These are phyloP conservation scores for Sporodiniella umbellata DNA, from an alignment of 371 early-diverging fungal species.

Conservation along the genomic window DNA sequence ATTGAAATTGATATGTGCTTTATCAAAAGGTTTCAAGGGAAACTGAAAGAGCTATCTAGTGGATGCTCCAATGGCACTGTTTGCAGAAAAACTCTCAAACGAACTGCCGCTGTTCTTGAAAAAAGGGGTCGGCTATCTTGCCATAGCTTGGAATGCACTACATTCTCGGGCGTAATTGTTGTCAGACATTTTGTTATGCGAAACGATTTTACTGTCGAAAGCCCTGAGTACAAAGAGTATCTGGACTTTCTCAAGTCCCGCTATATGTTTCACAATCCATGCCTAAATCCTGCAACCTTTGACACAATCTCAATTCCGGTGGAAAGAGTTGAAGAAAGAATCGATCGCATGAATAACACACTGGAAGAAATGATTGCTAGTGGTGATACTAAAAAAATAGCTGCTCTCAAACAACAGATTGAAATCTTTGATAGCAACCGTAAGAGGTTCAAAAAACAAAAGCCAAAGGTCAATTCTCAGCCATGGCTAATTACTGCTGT, in stretches of 20 bases:
- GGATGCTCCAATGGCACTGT: neutral
- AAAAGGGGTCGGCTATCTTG: slow-evolving; percentile 9
- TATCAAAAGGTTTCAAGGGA: neutral
- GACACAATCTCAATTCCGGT: slow-evolving; percentile 8
- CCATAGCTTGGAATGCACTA: neutral
- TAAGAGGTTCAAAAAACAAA: neutral
- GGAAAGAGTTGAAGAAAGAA: slow-evolving; percentile 22
- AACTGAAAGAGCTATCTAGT: neutral
- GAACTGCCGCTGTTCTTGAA: slow-evolving; percentile 1
- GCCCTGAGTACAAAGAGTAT: slow-evolving; percentile 17
- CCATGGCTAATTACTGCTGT: slow-evolving; percentile 32
- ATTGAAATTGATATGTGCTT: slow-evolving; percentile 14
- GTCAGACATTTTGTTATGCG: slow-evolving; percentile 15
- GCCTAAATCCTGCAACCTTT: neutral
- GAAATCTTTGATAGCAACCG: slow-evolving; percentile 1
- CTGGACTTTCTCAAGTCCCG: slow-evolving; percentile 8
- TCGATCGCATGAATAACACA: slow-evolving; percentile 22
- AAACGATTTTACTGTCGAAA: slow-evolving; percentile 12
- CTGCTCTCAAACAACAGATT: neutral
- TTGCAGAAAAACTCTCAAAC: slow-evolving; percentile 19
- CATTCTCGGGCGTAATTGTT: too few species aligned
- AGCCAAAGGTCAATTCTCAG: neutral
- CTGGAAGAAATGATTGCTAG: neutral
- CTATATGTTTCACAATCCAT: neutral
- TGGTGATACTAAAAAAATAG: slow-evolving; percentile 3